These are phyloP conservation scores for Jacaranda copaia DNA, from an alignment of 257 asterid species.

Conservation along the genomic window DNA sequence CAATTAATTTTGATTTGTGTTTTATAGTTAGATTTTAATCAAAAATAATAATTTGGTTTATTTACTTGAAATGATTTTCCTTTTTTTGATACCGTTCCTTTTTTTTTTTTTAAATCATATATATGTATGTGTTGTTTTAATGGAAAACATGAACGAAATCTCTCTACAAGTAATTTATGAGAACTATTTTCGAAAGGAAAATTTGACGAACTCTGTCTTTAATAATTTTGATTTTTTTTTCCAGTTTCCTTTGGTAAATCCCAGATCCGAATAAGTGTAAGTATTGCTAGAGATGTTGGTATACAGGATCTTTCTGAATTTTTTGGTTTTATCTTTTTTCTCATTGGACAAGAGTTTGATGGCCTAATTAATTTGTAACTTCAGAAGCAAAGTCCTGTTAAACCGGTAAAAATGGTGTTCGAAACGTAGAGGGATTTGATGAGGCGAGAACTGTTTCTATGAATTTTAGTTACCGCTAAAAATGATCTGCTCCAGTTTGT, in stretches of 20 bases:
- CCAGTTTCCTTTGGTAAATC: not conserved
- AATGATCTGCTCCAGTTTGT: not conserved
- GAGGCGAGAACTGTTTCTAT: not conserved
- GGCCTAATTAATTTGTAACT: not conserved
- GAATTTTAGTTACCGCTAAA: conserved; percentile 20
- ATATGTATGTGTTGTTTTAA: no score
- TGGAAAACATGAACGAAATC: not conserved
- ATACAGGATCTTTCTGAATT: not conserved
- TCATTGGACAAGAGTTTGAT: not conserved
- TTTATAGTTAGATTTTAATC: not conserved
- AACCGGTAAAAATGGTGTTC: not conserved
- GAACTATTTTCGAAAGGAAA: not conserved
- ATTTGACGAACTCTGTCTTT: not conserved
- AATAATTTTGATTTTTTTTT: not conserved
- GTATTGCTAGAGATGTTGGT: not conserved
- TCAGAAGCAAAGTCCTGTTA: not conserved
- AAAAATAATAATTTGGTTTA: not conserved
- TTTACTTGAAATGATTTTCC: no score
- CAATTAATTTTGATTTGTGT: not conserved
- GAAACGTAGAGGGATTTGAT: not conserved
- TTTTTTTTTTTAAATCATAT: no score
- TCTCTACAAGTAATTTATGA: not conserved
- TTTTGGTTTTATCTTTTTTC: not conserved
- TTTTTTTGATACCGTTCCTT: no score
- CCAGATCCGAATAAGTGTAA: not conserved